phyloP scores from a whole-genome alignment of 805 yeast genomes.

The Kluyveromyces dobzhanskii region DNA sequence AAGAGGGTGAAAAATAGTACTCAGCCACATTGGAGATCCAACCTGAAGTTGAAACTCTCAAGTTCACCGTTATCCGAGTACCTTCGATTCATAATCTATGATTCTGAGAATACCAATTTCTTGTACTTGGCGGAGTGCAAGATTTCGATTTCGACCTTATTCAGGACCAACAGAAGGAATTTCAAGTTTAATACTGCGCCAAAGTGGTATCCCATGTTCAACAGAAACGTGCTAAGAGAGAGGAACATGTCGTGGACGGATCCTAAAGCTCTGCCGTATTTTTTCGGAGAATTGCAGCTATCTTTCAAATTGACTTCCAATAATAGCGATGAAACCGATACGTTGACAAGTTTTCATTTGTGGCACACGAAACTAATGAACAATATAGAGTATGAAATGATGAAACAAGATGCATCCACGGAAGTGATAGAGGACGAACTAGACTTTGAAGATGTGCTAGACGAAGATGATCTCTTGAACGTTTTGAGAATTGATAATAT shows the following conservation, averaged over 20 bases:
- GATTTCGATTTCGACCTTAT: constrained; percentile 22
- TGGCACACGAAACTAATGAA: constrained; percentile 1
- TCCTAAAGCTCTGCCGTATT: constrained; percentile 6
- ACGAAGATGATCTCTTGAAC: constrained; percentile 1
- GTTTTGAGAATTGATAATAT: background rate
- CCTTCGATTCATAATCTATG: constrained; percentile 24
- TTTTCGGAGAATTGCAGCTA: constrained; percentile 15
- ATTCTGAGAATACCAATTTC: constrained; percentile 17
- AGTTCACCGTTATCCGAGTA: constrained; percentile 20
- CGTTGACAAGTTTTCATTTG: background rate
- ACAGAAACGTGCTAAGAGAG: constrained; percentile 13
- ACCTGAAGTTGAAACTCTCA: constrained; percentile 22
- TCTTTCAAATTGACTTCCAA: constrained; percentile 9
- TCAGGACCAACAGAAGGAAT: constrained; percentile 13
- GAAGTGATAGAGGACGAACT: background rate
- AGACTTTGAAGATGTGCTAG: constrained; percentile 1
- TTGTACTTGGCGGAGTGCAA: constrained; percentile 26
- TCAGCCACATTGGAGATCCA: constrained; percentile 21
- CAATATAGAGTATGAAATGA: background rate
- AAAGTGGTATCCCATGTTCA: constrained; percentile 22
- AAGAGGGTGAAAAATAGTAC: constrained; percentile 15
- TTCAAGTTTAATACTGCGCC: constrained; percentile 15
- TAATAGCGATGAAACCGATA: background rate
- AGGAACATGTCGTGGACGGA: constrained; percentile 9
- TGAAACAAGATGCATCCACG: background rate